Evolutionary conservation across 169 alveolate species (phyloP).

Genomic region (Plasmodium inui): DNA sequence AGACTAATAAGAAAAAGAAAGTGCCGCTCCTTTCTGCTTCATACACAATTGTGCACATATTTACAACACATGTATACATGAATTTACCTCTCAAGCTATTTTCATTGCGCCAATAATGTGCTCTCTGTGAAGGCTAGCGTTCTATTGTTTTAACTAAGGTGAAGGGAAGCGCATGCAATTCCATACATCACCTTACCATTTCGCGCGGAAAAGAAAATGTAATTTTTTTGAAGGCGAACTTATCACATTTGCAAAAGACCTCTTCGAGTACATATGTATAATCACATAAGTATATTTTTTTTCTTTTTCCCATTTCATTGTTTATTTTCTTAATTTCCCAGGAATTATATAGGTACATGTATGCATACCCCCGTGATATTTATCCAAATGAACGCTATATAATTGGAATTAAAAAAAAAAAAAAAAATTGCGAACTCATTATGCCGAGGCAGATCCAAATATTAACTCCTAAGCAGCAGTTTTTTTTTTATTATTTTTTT

Average conservation of each 20-base stretch:
- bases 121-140: neutral
- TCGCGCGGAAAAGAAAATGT: neutral
- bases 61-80: neutral
- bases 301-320: neutral
- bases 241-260: slow-evolving; percentile 4
- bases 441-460: slow-evolving; percentile 9
- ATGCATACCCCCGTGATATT: neutral
- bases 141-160: neutral
- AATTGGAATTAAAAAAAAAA: neutral
- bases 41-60: neutral
- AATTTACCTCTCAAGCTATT: neutral
- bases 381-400: neutral
- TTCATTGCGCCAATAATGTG: neutral
- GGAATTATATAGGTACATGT: neutral
- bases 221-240: neutral
- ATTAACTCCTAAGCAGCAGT: neutral
- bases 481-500: neutral
- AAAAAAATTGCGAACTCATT: neutral
- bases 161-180: neutral
- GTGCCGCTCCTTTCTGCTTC: neutral
- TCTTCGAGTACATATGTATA: neutral
- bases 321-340: neutral
- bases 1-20: neutral
- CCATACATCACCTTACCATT: neutral
- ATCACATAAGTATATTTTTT: neutral